Evolutionary conservation across 1,284 basidiomycete genomes (phyloP).

Genomic region (Puccinia novopanici): DNA sequence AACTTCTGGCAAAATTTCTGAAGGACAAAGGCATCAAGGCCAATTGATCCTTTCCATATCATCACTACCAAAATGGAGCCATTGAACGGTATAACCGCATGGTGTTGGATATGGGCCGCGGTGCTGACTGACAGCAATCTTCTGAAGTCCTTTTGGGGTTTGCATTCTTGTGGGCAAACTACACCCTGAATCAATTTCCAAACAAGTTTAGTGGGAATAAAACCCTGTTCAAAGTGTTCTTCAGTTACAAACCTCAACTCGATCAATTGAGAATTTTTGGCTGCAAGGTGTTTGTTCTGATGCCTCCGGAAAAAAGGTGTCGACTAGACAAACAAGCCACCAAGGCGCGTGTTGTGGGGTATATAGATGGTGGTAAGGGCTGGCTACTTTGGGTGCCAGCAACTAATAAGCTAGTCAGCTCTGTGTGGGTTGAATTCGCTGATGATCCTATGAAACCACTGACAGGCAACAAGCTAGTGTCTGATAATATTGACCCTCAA

Average conservation of each 20-base stretch:
- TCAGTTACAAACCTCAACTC: too few species aligned
- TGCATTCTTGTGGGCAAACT: not conserved
- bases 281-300: conserved; percentile 11
- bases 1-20: not conserved
- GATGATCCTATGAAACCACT: not conserved
- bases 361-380: conserved; percentile 2
- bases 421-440: not conserved
- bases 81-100: not conserved
- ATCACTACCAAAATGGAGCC: conserved; percentile 3
- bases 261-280: too few species aligned
- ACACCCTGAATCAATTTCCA: not conserved
- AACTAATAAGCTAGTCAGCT: not conserved
- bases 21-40: conserved; percentile 4
- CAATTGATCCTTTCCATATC: not conserved
- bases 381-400: conserved; percentile 23
- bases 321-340: conserved; percentile 9
- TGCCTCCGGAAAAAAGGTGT: not conserved
- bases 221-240: not conserved
- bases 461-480: not conserved
- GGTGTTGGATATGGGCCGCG: not conserved
- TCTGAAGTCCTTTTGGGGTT: not conserved
- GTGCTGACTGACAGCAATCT: not conserved
- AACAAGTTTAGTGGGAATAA: not conserved
- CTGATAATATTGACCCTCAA: not conserved
- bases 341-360: not conserved